A percentile compares a stretch with the other conserved stretches of the same genome.
phyloP scores from a whole-genome alignment of 805 yeast species.

The Metschnikowia colocasiae region DNA sequence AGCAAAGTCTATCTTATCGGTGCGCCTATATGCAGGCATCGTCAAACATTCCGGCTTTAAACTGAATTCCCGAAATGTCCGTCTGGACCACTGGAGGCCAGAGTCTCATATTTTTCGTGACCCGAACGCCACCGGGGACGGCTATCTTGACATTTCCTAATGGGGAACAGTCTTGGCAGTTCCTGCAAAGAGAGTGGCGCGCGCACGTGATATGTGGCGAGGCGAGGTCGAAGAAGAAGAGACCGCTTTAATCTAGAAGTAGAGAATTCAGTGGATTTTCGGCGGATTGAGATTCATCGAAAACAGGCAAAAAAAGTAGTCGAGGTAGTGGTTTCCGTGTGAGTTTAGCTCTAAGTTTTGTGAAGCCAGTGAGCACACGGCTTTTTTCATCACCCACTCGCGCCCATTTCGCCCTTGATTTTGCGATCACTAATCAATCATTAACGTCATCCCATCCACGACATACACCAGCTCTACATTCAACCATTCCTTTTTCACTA shows the following conservation, averaged over 20 bases:
- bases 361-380: background rate
- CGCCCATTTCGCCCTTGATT: constrained; percentile 5
- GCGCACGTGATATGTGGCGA: constrained; percentile 4
- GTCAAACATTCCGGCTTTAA: background rate
- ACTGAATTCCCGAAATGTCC: background rate
- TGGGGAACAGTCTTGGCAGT: background rate
- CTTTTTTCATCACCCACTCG: constrained; percentile 4
- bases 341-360: background rate
- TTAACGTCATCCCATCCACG: background rate
- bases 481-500: background rate
- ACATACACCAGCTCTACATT: background rate
- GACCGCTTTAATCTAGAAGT: background rate
- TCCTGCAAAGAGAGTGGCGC: constrained; percentile 2
- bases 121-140: background rate
- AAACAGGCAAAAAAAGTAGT: background rate
- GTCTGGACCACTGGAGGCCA: background rate
- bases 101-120: background rate
- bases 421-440: constrained; percentile 1
- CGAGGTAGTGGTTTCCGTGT: background rate
- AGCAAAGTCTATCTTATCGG: background rate
- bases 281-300: too few species aligned
- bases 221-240: background rate
- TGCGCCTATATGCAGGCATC: background rate
- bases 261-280: background rate
- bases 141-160: background rate